Evolutionary conservation across 768 basidiomycete species (phyloP).

Genomic region (Hirschioporus abietinus): DNA sequence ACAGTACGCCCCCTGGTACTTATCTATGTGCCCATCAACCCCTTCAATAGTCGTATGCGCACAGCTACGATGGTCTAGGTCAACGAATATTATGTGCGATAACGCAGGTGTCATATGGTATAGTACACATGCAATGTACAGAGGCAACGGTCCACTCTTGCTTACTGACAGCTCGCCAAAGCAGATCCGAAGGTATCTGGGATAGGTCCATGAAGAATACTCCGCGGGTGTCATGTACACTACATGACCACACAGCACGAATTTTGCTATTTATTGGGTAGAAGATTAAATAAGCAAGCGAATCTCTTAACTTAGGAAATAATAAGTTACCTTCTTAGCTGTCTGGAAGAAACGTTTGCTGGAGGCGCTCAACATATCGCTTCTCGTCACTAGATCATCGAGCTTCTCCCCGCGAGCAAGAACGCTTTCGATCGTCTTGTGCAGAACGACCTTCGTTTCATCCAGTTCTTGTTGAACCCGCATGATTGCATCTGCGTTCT

Average conservation of each 20-base stretch:
- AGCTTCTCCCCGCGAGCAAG: slow-evolving; percentile 95
- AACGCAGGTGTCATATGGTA: neutral
- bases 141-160: neutral
- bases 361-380: slow-evolving; percentile 80
- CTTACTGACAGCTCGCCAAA: neutral
- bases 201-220: neutral
- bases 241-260: slow-evolving; percentile 89
- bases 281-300: neutral
- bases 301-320: neutral
- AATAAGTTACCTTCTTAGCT: slow-evolving; percentile 81
- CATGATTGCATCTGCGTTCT: slow-evolving; percentile 97
- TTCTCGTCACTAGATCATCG: slow-evolving; percentile 92
- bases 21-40: no score
- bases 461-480: slow-evolving; percentile 96
- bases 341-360: slow-evolving; percentile 99
- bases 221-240: neutral
- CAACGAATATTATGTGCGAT: neutral
- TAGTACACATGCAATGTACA: neutral
- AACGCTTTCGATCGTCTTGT: slow-evolving; percentile 98
- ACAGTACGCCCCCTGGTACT: no score
- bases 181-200: neutral
- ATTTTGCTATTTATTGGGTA: slow-evolving; percentile 66
- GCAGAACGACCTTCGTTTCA: slow-evolving; percentile 98
- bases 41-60: no score
- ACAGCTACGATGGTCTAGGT: no score